Percentiles rank a stretch among this genome's conserved stretches.
Conservation (phyloP, 202 grass and related monocot genomes). For the Panicum hallii region DNA sequence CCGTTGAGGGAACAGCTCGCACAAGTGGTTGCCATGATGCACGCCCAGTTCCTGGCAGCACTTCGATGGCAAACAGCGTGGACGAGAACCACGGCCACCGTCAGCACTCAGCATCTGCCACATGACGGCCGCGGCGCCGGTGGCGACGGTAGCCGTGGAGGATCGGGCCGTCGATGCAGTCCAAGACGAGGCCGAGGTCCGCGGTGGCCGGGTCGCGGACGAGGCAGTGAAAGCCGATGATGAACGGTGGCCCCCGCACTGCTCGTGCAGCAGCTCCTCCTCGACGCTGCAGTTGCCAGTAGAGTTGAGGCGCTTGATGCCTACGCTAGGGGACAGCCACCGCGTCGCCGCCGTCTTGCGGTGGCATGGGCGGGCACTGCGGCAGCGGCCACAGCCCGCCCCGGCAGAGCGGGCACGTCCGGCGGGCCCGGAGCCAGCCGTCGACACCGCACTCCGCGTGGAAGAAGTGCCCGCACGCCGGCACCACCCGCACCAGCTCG, state of each 20-base stretch:
- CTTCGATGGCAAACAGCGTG: too few species aligned
- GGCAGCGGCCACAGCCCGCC: conserved; percentile 3
- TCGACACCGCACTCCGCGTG: conserved; percentile 33
- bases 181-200: too few species aligned
- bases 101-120: too few species aligned
- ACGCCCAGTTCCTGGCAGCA: too few species aligned
- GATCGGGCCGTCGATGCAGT: too few species aligned
- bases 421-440: conserved; percentile 7
- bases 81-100: too few species aligned
- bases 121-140: too few species aligned
- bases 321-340: too few species aligned
- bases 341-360: background rate
- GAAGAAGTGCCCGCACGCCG: conserved; percentile 53
- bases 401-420: conserved; percentile 41
- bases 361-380: conserved; percentile 28
- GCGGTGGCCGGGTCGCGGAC: background rate
- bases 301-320: background rate
- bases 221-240: too few species aligned
- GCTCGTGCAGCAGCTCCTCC: background rate
- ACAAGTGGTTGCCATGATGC: too few species aligned
- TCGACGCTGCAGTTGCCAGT: background rate
- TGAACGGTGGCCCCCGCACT: background rate
- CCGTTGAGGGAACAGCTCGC: too few species aligned
- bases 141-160: too few species aligned
- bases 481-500: conserved; percentile 42